phyloP scores from a whole-genome alignment of 371 early-diverging fungal species.

The Syncephalastrum sp. region DNA sequence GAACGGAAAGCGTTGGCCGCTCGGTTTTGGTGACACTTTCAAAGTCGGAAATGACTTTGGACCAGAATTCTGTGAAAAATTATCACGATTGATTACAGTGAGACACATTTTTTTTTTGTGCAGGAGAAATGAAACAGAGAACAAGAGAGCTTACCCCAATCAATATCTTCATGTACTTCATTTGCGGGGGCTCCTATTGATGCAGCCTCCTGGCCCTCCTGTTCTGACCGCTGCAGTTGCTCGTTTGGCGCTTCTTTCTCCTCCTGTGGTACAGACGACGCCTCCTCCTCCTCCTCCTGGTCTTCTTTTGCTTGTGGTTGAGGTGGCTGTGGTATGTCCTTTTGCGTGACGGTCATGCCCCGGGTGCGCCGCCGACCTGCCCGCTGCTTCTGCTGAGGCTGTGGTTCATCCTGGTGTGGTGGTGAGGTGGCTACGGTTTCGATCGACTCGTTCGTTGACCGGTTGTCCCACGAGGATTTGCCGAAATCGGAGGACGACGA shows the following conservation, averaged over 20 bases:
- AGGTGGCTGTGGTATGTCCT: conserved; percentile 5
- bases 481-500: conserved; percentile 5
- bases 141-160: conserved; percentile 60
- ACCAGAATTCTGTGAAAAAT: conserved; percentile 82
- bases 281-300: conserved; percentile 11
- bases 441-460: conserved; percentile 4
- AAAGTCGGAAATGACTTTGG: conserved; percentile 84
- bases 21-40: conserved; percentile 70
- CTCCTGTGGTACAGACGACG: too few relatives aligned
- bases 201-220: background rate
- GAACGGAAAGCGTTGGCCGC: conserved; percentile 61
- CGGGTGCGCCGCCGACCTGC: conserved; percentile 11
- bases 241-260: too few relatives aligned
- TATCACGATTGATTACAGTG: background rate
- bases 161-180: conserved; percentile 47
- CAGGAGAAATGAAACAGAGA: background rate
- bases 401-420: conserved; percentile 5
- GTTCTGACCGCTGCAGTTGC: background rate
- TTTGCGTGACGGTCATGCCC: conserved; percentile 19
- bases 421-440: conserved; percentile 9
- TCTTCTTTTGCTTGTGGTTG: conserved; percentile 15
- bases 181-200: too few relatives aligned
- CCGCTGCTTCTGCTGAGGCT: background rate
- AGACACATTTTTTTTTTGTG: background rate
- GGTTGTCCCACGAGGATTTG: conserved; percentile 8